Conservation (phyloP, 257 asterid genomes). For the Forsythia viridissima region DNA sequence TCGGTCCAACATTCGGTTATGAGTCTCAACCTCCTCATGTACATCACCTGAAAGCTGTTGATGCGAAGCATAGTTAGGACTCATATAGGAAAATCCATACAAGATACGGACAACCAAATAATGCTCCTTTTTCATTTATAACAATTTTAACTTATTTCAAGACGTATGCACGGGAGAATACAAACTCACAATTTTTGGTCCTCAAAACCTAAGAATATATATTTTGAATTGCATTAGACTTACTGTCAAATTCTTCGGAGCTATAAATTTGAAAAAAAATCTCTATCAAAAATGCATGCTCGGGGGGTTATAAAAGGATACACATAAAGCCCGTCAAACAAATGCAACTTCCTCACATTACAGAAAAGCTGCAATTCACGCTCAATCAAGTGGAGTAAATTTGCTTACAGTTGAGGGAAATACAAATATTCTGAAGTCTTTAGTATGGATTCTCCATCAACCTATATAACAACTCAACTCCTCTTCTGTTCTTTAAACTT, state of each 20-base stretch:
- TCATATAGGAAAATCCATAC: not conserved
- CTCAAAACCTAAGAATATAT: not conserved
- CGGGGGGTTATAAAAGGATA: not conserved
- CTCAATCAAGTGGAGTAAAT: not conserved
- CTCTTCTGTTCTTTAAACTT: not conserved
- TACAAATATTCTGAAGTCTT: not conserved
- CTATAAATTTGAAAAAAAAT: not conserved
- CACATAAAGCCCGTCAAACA: not conserved
- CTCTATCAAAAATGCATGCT: not conserved
- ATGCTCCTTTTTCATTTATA: not conserved
- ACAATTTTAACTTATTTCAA: not conserved
- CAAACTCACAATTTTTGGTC: not conserved
- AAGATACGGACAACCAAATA: not conserved
- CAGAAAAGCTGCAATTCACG: not conserved
- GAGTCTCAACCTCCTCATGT: constrained; percentile 89
- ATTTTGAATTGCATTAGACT: not conserved
- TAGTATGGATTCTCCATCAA: not conserved
- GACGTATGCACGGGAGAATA: not conserved
- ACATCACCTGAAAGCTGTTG: constrained; percentile 85
- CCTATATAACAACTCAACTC: not conserved
- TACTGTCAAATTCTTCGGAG: not conserved
- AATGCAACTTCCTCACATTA: not conserved
- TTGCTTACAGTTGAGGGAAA: not conserved
- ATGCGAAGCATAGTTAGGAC: constrained; percentile 14
- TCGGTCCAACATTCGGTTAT: constrained; percentile 81